phyloP scores from a whole-genome alignment of 345 rosid species.

The Turnera subulata region DNA sequence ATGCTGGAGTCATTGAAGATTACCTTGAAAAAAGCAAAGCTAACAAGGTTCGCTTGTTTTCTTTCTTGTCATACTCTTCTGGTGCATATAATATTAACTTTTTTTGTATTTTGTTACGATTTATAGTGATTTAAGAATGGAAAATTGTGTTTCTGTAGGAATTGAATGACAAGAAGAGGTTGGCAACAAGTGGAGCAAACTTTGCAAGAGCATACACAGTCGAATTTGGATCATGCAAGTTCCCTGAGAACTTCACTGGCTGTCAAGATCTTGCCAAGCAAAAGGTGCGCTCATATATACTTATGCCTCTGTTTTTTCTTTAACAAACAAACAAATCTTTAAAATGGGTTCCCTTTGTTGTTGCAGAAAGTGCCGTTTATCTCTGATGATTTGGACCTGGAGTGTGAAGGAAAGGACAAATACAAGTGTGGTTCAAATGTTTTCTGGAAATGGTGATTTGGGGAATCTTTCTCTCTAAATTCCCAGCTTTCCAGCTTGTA shows the following conservation, averaged over 20 bases:
- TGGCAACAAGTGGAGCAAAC: conserved; percentile 97
- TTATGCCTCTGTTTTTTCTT: background rate
- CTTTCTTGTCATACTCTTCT: background rate
- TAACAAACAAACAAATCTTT: background rate
- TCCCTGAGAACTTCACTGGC: conserved; percentile 98
- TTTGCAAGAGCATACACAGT: conserved; percentile 95
- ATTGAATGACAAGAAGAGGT: conserved; percentile 90
- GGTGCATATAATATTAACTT: background rate
- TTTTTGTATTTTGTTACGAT: background rate
- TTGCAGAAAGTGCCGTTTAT: conserved; percentile 93
- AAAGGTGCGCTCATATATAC: conserved; percentile 44
- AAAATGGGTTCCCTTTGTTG: background rate
- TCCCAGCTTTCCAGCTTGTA: conserved; percentile 28
- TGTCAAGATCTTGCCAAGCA: conserved; percentile 99
- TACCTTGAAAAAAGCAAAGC: conserved; percentile 96
- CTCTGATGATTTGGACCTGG: conserved; percentile 76
- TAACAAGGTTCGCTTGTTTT: conserved; percentile 64
- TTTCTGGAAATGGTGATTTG: conserved; percentile 95
- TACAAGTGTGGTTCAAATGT: conserved; percentile 98
- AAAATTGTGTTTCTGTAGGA: conserved; percentile 39
- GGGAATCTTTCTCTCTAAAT: conserved; percentile 13
- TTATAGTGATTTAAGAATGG: background rate
- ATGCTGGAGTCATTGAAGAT: conserved; percentile 80
- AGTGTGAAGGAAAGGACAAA: conserved; percentile 95
- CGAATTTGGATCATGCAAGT: conserved; percentile 85